Evolutionary conservation across 2,329 filamentous ascomycete species (phyloP).

Genomic region (Fusarium virguliforme): DNA sequence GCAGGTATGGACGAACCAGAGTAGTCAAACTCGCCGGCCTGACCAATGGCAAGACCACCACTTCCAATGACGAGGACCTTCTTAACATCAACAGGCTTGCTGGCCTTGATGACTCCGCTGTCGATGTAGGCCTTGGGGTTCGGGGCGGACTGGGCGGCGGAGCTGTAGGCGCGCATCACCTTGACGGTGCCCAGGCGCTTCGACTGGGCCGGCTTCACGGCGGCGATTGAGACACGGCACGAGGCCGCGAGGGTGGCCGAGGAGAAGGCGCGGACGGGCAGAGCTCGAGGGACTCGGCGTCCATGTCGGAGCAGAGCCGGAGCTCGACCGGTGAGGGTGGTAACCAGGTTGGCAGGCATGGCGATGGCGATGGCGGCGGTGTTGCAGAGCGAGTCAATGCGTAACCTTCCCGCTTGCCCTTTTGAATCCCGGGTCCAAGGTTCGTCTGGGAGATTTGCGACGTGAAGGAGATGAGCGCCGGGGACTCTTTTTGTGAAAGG

Average conservation of each 20-base stretch:
- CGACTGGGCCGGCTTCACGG: conserved; percentile 52
- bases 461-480: conserved; percentile 45
- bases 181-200: conserved; percentile 68
- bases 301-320: conserved; percentile 72
- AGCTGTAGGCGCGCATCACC: conserved; percentile 61
- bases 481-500: conserved; percentile 46
- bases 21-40: conserved; percentile 98
- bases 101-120: conserved; percentile 87
- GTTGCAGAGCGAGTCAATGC: conserved; percentile 56
- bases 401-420: conserved; percentile 56
- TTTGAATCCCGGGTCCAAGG: conserved; percentile 52
- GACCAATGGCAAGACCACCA: conserved; percentile 95
- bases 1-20: conserved; percentile 77
- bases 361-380: conserved; percentile 51
- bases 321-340: conserved; percentile 69
- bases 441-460: conserved; percentile 43
- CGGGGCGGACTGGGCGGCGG: conserved; percentile 76
- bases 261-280: conserved; percentile 63
- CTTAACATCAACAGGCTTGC: conserved; percentile 88
- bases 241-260: conserved; percentile 54
- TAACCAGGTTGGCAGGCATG: conserved; percentile 58
- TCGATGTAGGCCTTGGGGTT: conserved; percentile 90
- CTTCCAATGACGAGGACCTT: conserved; percentile 97
- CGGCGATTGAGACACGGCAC: conserved; percentile 47
- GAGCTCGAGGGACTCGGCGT: conserved; percentile 64